Conservation (phyloP, 176 grass and related monocot species). For the Pharus latifolius region DNA sequence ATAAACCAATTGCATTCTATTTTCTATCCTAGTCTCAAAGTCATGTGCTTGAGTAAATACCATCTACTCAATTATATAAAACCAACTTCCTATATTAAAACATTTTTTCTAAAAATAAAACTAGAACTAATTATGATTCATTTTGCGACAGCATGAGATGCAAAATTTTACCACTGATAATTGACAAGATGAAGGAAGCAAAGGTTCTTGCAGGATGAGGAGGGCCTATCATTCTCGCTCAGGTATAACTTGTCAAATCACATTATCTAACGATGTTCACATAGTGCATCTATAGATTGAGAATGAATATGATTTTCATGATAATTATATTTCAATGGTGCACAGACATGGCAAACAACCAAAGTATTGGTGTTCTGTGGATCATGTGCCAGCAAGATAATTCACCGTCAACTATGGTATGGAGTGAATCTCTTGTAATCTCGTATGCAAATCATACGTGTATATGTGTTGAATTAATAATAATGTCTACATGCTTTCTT, state of each 20-base stretch:
- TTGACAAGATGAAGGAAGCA: conserved; percentile 7
- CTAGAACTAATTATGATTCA: too few relatives aligned
- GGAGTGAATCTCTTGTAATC: neutral
- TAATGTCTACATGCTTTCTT: too few relatives aligned
- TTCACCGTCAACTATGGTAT: conserved; percentile 25
- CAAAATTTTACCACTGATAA: neutral
- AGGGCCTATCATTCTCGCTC: conserved; percentile 36
- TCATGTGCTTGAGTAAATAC: too few relatives aligned
- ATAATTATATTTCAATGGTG: conserved; percentile 24
- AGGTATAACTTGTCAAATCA: neutral
- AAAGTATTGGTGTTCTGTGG: conserved; percentile 25
- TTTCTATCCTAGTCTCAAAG: too few relatives aligned
- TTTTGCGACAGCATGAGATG: neutral
- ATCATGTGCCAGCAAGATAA: too few relatives aligned
- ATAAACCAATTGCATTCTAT: too few relatives aligned
- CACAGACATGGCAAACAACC: conserved; percentile 11
- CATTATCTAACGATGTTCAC: neutral
- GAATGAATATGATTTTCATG: conserved; percentile 29
- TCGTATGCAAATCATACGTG: too few relatives aligned
- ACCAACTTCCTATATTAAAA: too few relatives aligned
- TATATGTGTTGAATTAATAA: too few relatives aligned
- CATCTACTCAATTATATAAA: too few relatives aligned
- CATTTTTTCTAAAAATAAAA: too few relatives aligned
- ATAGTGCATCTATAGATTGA: conserved; percentile 15
- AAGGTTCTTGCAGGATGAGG: conserved; percentile 31